phyloP scores from a whole-genome alignment of 495 filamentous ascomycete species.

The Jackrogersella minutella region DNA sequence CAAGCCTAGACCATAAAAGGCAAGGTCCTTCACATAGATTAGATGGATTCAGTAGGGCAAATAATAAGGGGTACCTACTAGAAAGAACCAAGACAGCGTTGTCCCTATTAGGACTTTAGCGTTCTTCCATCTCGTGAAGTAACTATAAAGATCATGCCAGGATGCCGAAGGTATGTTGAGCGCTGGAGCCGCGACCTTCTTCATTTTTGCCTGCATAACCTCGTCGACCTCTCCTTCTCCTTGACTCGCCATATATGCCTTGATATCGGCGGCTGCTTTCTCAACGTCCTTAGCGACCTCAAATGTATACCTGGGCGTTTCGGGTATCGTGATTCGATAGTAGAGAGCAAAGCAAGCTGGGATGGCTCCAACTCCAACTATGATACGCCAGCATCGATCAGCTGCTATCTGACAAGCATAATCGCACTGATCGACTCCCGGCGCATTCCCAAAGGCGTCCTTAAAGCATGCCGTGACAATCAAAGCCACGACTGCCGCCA shows the following conservation, averaged over 20 bases:
- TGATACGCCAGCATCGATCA: constrained; percentile 83
- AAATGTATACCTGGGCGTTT: constrained; percentile 78
- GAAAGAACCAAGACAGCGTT: constrained; percentile 81
- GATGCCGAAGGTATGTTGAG: constrained; percentile 69
- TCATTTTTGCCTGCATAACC: constrained; percentile 46
- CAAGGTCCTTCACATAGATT: constrained; percentile 51
- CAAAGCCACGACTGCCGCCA: constrained; percentile 74
- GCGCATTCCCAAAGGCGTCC: constrained; percentile 60
- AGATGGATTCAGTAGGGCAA: neutral
- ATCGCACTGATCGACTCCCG: constrained; percentile 60
- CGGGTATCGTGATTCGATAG: constrained; percentile 88
- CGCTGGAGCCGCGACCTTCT: constrained; percentile 46
- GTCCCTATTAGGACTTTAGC: constrained; percentile 79
- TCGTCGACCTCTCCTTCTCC: constrained; percentile 59
- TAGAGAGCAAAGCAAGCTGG: constrained; percentile 81
- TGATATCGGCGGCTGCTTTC: constrained; percentile 73
- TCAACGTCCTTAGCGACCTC: constrained; percentile 78
- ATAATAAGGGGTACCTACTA: constrained; percentile 55
- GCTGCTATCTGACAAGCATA: constrained; percentile 71
- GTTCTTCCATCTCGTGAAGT: constrained; percentile 76
- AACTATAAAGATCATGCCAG: constrained; percentile 67
- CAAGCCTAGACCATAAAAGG: constrained; percentile 81
- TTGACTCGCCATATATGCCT: constrained; percentile 66
- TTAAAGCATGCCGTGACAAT: constrained; percentile 77
- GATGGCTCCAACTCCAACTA: constrained; percentile 81